Percentiles rank a stretch among this genome's conserved stretches.
These are phyloP conservation scores for Sugiyamaella xylanicola DNA, from an alignment of 1,139 yeast species.

Conservation along the genomic window DNA sequence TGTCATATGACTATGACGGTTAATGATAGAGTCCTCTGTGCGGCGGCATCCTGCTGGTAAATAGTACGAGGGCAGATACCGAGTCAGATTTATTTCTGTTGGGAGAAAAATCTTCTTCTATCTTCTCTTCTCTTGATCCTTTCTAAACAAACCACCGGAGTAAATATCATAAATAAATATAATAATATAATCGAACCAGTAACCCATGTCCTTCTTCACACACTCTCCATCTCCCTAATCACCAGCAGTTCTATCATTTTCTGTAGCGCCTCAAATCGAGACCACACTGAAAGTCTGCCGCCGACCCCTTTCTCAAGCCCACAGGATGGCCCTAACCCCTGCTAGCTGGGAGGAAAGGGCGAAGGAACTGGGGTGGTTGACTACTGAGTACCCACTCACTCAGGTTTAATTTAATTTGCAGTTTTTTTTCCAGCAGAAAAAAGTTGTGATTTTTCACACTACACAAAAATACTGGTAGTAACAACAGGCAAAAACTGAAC, in stretches of 20 bases:
- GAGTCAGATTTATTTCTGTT: no score
- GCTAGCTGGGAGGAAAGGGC: slow-evolving; percentile 10
- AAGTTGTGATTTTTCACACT: slow-evolving; percentile 10
- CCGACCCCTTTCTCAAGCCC: background rate
- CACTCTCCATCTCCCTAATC: no score
- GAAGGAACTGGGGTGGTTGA: background rate
- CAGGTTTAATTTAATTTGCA: slow-evolving; percentile 15
- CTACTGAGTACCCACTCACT: slow-evolving; percentile 17
- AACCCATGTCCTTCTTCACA: no score
- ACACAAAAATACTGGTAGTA: background rate
- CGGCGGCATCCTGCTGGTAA: background rate
- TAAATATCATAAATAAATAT: no score
- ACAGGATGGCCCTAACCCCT: slow-evolving; percentile 7
- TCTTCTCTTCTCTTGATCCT: no score
- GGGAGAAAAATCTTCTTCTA: no score
- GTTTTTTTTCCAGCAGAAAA: slow-evolving; percentile 14
- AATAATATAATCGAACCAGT: no score
- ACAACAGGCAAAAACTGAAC: background rate
- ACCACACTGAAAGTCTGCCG: no score
- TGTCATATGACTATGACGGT: slow-evolving; percentile 11
- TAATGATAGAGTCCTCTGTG: background rate
- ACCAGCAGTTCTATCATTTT: no score
- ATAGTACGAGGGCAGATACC: no score
- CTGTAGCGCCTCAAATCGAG: no score
- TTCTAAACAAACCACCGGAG: no score